Base-by-base conservation (phyloP, 306 rosid genomes). In the Elaeagnus macrophylla region DNA sequence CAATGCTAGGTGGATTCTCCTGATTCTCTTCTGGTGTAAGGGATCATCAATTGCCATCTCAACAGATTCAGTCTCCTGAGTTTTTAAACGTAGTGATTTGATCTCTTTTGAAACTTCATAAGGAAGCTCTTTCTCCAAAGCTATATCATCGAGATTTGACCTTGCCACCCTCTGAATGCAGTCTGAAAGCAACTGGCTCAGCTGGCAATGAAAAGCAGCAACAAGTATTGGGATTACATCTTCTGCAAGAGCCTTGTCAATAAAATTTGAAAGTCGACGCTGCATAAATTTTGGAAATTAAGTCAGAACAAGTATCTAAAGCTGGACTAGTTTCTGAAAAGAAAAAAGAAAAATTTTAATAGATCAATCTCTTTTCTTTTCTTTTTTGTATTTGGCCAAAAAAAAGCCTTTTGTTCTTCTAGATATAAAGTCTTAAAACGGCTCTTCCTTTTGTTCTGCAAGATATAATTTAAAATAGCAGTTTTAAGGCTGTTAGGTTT, bases 191-290 rank as follows among this genome's bases (percentile, higher is more conserved):
- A 77, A 75, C 62, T 59, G 79, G 25, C 45, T 77, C 78, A 72
- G 65, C 44, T 72, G 70, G 42, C 82, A 77, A 37, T 65, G 73
- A 67, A 56, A 72, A 18, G 79, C 72, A 57, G 17, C 76, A 47
- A 61, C 42, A 32, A 77, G 75, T 44, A 77, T 72, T 54, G 76
- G 82, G 67, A 72, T 39, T 8, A 77, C 82, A 66, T 77, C 71
- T 53, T 77, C 82, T 8, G 57, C 67, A 14, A 72, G 48, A 54
- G 82, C 70, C 65, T 77, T 77, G 48, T 49, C 73, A 44, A 77
- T 76, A 61, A 71, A 72, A 57, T 77, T 77, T 48, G 66, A 64
- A 53, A 77, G 72, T 17, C 77, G 79, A 37, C 82, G 79, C 82
- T 77, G 75, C 64, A 73, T 59, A 46, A 5, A 25, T 57, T 57